Conservation (phyloP, 2,329 filamentous ascomycete species). For the Fusarium nisikadoi region DNA sequence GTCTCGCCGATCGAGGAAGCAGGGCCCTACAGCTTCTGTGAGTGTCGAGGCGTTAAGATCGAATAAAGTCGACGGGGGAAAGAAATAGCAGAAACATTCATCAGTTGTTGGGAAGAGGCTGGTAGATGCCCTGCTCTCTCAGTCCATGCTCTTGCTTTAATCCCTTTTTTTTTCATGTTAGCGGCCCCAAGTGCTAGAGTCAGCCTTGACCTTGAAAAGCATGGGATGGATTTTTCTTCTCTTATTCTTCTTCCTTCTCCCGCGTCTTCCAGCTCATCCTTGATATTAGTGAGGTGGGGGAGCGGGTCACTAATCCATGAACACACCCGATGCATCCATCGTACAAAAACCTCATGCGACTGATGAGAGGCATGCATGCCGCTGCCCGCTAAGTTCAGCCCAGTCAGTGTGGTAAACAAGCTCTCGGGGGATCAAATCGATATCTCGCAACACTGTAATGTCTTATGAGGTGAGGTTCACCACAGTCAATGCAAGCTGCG, state of each 20-base stretch:
- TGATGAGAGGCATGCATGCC: background rate
- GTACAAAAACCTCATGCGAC: conserved; percentile 6
- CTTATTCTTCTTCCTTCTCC: conserved; percentile 27
- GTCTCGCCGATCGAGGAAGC: background rate
- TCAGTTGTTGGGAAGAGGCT: conserved; percentile 6
- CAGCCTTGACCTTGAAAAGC: conserved; percentile 8
- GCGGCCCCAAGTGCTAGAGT: conserved; percentile 7
- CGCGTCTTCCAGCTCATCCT: conserved; percentile 19
- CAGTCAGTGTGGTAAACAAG: background rate
- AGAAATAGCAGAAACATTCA: background rate
- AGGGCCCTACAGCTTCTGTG: background rate
- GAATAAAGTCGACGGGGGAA: background rate
- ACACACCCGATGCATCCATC: conserved; percentile 12
- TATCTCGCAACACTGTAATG: conserved; percentile 11
- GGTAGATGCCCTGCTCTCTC: background rate
- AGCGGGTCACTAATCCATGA: conserved; percentile 17
- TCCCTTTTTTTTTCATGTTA: background rate
- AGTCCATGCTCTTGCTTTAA: background rate
- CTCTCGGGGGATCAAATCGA: background rate
- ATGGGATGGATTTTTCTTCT: conserved; percentile 19
- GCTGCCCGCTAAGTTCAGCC: conserved; percentile 1
- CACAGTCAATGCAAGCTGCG: conserved; percentile 18
- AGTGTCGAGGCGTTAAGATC: background rate
- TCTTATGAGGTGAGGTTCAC: conserved; percentile 11
- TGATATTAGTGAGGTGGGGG: conserved; percentile 32